These are phyloP conservation scores for Jamesozyma spencerorum DNA, from an alignment of 805 yeast genomes.

Conservation along the genomic window DNA sequence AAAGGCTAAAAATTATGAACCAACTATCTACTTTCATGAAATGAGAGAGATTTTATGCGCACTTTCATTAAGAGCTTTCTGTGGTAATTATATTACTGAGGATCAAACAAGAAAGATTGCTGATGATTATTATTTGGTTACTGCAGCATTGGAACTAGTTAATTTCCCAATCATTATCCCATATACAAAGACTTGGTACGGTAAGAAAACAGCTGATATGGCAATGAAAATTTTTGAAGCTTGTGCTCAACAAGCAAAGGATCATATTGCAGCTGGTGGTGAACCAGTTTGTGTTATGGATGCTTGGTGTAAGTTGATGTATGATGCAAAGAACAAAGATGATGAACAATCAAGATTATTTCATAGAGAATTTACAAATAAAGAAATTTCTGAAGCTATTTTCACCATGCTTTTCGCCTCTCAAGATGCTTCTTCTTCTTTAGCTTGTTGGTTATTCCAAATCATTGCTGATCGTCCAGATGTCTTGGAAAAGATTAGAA, in stretches of 20 bases:
- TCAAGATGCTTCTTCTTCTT: slow-evolving; percentile 94
- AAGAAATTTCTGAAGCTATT: slow-evolving; percentile 90
- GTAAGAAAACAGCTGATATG: slow-evolving; percentile 84
- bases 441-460: slow-evolving; percentile 98
- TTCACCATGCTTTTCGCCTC: slow-evolving; percentile 96
- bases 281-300: slow-evolving; percentile 86
- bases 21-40: slow-evolving; percentile 76
- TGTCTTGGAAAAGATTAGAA: slow-evolving; percentile 73
- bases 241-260: slow-evolving; percentile 85
- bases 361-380: slow-evolving; percentile 77
- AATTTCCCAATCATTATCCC: slow-evolving; percentile 96
- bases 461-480: slow-evolving; percentile 93
- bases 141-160: slow-evolving; percentile 94
- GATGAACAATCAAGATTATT: slow-evolving; percentile 47
- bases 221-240: slow-evolving; percentile 85
- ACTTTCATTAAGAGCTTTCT: slow-evolving; percentile 81
- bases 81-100: slow-evolving; percentile 90
- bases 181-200: slow-evolving; percentile 96
- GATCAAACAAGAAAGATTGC: slow-evolving; percentile 82
- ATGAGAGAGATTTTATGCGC: slow-evolving; percentile 97
- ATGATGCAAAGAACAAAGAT: slow-evolving; percentile 45
- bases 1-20: slow-evolving; percentile 42
- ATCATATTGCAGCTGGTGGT: slow-evolving; percentile 67
- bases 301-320: slow-evolving; percentile 86
- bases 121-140: slow-evolving; percentile 83